Conservation (phyloP, 73 alveolate genomes). For the Breviolum minutum region DNA sequence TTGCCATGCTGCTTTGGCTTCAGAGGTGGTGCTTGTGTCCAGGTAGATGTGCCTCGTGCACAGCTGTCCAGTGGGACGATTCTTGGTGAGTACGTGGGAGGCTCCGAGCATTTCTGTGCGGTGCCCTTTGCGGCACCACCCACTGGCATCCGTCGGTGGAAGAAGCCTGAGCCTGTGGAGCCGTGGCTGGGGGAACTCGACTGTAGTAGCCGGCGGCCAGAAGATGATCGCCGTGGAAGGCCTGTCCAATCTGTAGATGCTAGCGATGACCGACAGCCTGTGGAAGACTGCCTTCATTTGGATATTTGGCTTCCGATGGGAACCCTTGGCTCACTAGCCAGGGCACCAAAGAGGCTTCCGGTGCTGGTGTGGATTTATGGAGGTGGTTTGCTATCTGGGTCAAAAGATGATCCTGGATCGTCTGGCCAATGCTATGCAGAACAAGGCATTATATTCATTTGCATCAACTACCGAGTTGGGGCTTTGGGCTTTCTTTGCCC, state of each 20-base stretch:
- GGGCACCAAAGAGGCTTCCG: conserved; percentile 10
- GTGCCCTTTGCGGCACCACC: conserved; percentile 85
- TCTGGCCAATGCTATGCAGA: conserved; percentile 90
- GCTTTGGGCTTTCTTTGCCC: conserved; percentile 85
- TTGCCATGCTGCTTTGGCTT: conserved; percentile 36
- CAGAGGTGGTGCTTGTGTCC: not conserved
- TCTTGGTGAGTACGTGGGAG: conserved; percentile 70
- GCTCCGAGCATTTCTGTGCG: conserved; percentile 66
- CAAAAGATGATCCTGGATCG: conserved; percentile 84
- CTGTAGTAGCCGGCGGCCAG: conserved; percentile 50
- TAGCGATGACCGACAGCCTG: conserved; percentile 23
- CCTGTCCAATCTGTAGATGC: conserved; percentile 61
- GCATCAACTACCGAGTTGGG: conserved; percentile 83
- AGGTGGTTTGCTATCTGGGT: conserved; percentile 64
- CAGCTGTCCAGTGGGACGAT: conserved; percentile 55
- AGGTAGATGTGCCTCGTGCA: conserved; percentile 45
- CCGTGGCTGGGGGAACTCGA: conserved; percentile 82
- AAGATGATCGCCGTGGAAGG: conserved; percentile 60
- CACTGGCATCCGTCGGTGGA: conserved; percentile 56
- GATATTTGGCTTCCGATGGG: conserved; percentile 82
- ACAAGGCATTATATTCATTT: conserved; percentile 43
- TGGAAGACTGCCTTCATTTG: conserved; percentile 69
- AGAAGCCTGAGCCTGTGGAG: conserved; percentile 53
- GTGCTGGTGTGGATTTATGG: conserved; percentile 87
- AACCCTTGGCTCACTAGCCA: not conserved